Percentiles rank a stretch among this genome's conserved stretches.
These are phyloP conservation scores for Moesziomyces globuligerus DNA, from an alignment of 1,284 basidiomycete species.

Conservation along the genomic window DNA sequence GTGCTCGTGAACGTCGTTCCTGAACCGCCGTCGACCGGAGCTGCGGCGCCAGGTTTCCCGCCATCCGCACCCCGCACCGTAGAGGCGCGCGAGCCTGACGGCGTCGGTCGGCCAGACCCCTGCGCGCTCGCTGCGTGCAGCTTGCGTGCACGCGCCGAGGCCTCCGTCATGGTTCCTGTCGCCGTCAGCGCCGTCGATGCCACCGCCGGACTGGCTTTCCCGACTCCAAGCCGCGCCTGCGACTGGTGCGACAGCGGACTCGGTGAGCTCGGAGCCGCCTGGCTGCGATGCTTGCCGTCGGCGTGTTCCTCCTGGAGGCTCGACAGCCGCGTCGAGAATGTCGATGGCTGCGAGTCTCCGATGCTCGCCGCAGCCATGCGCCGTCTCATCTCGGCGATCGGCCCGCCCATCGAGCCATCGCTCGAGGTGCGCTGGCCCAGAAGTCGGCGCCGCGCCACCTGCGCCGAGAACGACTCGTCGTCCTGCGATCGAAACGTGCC, in stretches of 20 bases:
- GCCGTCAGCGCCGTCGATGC: conserved; percentile 41
- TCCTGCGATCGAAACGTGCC: conserved; percentile 52
- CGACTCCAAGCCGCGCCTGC: conserved; percentile 42
- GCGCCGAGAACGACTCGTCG: conserved; percentile 48
- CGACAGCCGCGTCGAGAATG: conserved; percentile 29
- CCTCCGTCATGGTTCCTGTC: conserved; percentile 53
- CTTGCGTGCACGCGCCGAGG: conserved; percentile 35
- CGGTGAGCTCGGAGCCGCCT: neutral
- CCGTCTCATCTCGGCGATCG: conserved; percentile 51
- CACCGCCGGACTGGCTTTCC: conserved; percentile 51
- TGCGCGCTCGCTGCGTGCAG: conserved; percentile 26
- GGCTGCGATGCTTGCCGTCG: conserved; percentile 7
- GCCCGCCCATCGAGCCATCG: conserved; percentile 36
- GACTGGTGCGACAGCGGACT: conserved; percentile 33
- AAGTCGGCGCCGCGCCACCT: conserved; percentile 49
- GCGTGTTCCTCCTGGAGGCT: conserved; percentile 39
- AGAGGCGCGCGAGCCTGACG: conserved; percentile 39
- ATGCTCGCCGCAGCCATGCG: conserved; percentile 28
- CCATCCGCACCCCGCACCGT: conserved; percentile 29
- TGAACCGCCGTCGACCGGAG: conserved; percentile 8
- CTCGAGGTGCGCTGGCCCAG: conserved; percentile 47
- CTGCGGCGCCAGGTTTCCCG: conserved; percentile 13
- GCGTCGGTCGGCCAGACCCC: conserved; percentile 32
- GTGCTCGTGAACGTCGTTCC: conserved; percentile 46
- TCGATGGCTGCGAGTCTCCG: conserved; percentile 24